These are phyloP conservation scores for Malassezia sympodialis DNA, from an alignment of 1,284 basidiomycete species.

Conservation along the genomic window DNA sequence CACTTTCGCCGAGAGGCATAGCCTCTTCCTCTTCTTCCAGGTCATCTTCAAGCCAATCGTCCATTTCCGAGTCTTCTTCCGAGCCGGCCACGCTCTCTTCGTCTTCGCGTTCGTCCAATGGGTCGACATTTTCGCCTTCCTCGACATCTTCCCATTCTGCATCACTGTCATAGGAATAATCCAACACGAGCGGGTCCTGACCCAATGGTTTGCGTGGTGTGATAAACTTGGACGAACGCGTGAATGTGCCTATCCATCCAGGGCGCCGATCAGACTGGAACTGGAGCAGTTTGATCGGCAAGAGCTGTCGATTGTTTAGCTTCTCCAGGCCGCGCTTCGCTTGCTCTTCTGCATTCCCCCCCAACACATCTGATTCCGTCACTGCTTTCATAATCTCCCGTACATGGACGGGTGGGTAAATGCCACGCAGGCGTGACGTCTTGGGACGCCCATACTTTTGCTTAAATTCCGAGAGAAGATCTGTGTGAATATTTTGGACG, in stretches of 20 bases:
- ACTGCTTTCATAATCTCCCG: conserved; percentile 42
- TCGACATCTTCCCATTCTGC: conserved; percentile 44
- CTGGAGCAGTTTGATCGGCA: conserved; percentile 41
- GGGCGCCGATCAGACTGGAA: conserved; percentile 42
- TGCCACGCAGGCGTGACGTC: conserved; percentile 6
- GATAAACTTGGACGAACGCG: conserved; percentile 39
- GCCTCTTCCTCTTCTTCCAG: conserved; percentile 25
- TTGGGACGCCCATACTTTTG: not conserved
- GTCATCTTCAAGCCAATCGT: conserved; percentile 46
- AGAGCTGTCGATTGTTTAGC: conserved; percentile 30
- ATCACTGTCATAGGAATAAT: conserved; percentile 45
- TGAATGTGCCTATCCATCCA: conserved; percentile 44
- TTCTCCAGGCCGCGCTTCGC: conserved; percentile 30
- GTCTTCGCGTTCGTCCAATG: conserved; percentile 29
- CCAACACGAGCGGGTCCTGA: conserved; percentile 40
- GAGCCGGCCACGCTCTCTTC: conserved; percentile 26
- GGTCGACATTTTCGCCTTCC: conserved; percentile 40
- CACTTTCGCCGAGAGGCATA: conserved; percentile 18
- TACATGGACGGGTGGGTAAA: conserved; percentile 32
- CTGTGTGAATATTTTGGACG: not conserved
- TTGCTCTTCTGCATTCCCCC: conserved; percentile 35
- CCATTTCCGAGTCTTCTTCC: conserved; percentile 42
- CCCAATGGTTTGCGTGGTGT: conserved; percentile 34
- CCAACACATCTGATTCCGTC: conserved; percentile 41
- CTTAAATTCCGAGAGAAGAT: conserved; percentile 27